These are phyloP conservation scores for Asclepias syriaca DNA, from an alignment of 257 asterid species.

Conservation along the genomic window DNA sequence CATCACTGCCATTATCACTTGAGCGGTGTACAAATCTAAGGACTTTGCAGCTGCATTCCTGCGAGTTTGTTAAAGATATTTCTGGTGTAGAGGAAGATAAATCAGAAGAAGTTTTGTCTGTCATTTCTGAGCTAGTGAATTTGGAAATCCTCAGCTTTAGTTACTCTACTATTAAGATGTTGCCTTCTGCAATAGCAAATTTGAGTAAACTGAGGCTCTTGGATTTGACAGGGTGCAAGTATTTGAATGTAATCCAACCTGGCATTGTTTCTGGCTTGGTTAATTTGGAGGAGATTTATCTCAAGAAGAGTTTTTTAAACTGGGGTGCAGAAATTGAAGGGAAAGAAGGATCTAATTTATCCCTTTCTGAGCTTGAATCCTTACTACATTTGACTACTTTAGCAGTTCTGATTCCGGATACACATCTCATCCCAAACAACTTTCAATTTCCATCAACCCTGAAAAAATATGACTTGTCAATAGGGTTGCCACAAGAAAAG, in stretches of 20 bases:
- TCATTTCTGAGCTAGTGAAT: conserved; percentile 10
- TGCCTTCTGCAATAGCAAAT: conserved; percentile 16
- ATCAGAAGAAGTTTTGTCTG: conserved; percentile 14
- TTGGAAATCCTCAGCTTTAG: conserved; percentile 21
- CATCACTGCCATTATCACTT: conserved; percentile 2
- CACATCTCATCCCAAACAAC: conserved; percentile 2
- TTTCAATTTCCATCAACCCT: background rate
- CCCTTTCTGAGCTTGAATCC: conserved; percentile 12
- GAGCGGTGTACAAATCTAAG: conserved; percentile 11
- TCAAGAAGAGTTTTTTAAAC: background rate
- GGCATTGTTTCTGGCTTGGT: conserved; percentile 14
- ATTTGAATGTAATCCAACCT: conserved; percentile 8
- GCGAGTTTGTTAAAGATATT: background rate
- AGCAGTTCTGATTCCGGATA: background rate
- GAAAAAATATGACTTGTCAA: background rate
- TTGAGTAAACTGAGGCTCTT: conserved; percentile 13
- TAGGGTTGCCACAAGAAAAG: background rate
- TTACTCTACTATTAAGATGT: conserved; percentile 5
- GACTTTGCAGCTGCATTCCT: conserved; percentile 4
- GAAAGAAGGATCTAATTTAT: background rate
- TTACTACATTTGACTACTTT: conserved; percentile 8
- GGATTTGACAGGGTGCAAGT: conserved; percentile 14
- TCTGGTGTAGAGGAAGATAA: background rate
- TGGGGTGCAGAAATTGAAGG: conserved; percentile 9
- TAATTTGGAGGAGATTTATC: conserved; percentile 19